Percentiles rank a stretch among this genome's conserved stretches.
These are phyloP conservation scores for Pilaira anomala DNA, from an alignment of 192 early-diverging fungal genomes.

Conservation along the genomic window DNA sequence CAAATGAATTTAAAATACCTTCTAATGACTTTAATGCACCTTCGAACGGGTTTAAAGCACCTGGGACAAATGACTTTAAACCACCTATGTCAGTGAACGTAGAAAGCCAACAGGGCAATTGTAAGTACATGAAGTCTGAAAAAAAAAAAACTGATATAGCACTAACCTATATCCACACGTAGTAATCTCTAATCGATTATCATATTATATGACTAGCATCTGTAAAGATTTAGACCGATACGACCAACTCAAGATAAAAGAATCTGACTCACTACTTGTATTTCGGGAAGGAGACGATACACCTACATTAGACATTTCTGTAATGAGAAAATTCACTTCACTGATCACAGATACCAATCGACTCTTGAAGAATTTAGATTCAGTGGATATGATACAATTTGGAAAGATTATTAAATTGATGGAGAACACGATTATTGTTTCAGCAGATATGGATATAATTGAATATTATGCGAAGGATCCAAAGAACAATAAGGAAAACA, in stretches of 20 bases:
- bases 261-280: not conserved
- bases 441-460: constrained; percentile 8
- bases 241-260: not conserved
- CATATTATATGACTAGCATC: not conserved
- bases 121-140: not conserved
- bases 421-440: constrained; percentile 1
- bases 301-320: constrained; percentile 7
- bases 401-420: constrained; percentile 7
- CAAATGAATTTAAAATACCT: not conserved
- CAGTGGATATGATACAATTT: not conserved
- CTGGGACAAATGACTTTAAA: too few species aligned
- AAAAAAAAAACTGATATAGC: not conserved
- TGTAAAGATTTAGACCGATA: constrained; percentile 2
- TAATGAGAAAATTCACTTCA: constrained; percentile 3
- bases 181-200: not conserved
- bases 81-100: not conserved
- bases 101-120: not conserved
- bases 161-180: not conserved
- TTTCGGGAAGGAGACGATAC: not conserved
- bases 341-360: not conserved
- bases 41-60: not conserved
- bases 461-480: not conserved
- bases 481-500: not conserved
- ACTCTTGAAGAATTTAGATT: not conserved
- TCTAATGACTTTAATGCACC: not conserved